A percentile compares a stretch with the other conserved stretches of the same genome.
Evolutionary conservation across 2,329 filamentous ascomycete species (phyloP).

Genomic region (Apiospora marii): DNA sequence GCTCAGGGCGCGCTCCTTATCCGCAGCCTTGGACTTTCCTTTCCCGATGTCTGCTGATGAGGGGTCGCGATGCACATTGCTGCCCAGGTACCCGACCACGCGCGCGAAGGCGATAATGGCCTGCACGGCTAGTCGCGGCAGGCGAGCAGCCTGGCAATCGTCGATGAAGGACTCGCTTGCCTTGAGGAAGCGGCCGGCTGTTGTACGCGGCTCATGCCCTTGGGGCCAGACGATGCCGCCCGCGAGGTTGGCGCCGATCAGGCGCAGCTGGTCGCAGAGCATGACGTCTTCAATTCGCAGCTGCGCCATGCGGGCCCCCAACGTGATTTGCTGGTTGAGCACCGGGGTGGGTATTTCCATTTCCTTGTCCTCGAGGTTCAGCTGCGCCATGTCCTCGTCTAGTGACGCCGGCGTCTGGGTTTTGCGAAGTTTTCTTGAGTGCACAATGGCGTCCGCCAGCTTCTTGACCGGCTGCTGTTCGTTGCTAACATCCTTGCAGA

Average conservation of each 20-base stretch:
- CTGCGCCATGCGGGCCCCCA: constrained; percentile 29
- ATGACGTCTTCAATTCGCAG: constrained; percentile 32
- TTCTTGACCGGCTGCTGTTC: constrained; percentile 42
- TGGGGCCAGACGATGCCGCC: background rate
- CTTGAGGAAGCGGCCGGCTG: background rate
- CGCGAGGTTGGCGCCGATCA: background rate
- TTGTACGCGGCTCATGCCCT: background rate
- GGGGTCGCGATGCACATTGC: background rate
- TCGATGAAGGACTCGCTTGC: background rate
- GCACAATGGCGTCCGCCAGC: constrained; percentile 46
- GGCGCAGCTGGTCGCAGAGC: background rate
- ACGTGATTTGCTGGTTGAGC: constrained; percentile 13
- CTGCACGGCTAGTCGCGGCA: background rate
- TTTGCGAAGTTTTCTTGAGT: constrained; percentile 20
- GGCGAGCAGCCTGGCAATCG: background rate
- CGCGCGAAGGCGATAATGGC: background rate
- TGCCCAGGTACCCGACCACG: background rate
- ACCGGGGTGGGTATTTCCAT: constrained; percentile 39
- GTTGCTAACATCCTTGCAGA: constrained; percentile 50
- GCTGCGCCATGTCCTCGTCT: constrained; percentile 30
- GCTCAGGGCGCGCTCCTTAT: background rate
- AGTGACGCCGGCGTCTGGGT: constrained; percentile 15
- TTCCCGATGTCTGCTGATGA: background rate
- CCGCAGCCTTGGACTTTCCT: background rate
- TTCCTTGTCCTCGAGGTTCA: constrained; percentile 30